phyloP scores from a whole-genome alignment of 2,329 filamentous ascomycete genomes.

The Neofusicoccum kwambonambiense region DNA sequence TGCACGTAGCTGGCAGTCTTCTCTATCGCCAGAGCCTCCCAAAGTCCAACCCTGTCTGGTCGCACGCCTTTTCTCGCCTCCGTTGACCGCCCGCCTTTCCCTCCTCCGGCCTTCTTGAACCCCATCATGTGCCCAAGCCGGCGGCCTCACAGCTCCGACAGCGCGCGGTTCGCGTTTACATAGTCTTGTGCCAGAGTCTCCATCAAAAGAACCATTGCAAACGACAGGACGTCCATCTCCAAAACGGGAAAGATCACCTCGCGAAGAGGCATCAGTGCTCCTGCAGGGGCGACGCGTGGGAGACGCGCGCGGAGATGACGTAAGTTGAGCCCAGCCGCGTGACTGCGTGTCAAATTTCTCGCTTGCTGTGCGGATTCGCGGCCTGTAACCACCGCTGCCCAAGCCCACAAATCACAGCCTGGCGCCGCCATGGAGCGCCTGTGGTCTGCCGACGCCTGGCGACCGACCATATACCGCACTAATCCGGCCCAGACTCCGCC shows the following conservation, averaged over 20 bases:
- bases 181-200: too few relatives aligned
- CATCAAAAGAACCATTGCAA: too few relatives aligned
- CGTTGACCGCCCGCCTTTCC: too few relatives aligned
- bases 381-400: not conserved
- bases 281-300: not conserved
- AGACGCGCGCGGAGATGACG: not conserved
- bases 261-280: not conserved
- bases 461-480: conserved; percentile 3
- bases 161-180: too few relatives aligned
- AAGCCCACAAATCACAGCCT: conserved; percentile 5
- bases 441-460: not conserved
- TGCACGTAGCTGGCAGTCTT: not conserved
- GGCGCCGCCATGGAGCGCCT: not conserved
- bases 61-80: too few relatives aligned
- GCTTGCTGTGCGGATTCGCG: not conserved
- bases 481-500: not conserved
- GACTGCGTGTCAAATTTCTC: not conserved
- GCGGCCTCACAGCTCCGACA: too few relatives aligned
- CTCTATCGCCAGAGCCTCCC: not conserved
- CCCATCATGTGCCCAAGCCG: too few relatives aligned
- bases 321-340: not conserved
- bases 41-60: too few relatives aligned
- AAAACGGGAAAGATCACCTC: too few relatives aligned
- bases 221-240: too few relatives aligned
- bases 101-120: too few relatives aligned